Evolutionary conservation across 164 flowering plant genomes (phyloP), one percentile per base, ranked within the genome.

Genomic region (Stephania japonica): DNA sequence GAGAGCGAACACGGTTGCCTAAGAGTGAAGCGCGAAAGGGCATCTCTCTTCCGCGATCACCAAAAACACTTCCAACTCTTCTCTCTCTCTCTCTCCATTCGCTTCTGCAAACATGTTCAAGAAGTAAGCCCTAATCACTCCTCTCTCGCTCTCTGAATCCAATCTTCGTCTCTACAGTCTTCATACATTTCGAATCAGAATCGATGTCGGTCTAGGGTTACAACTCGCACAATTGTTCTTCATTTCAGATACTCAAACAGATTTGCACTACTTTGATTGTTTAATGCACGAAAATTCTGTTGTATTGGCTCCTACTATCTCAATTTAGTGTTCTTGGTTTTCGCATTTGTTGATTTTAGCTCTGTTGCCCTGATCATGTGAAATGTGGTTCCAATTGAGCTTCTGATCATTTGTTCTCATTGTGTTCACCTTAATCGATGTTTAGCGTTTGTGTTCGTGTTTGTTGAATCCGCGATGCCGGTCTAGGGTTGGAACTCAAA

Each of bases 51-150:
- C 38, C 1, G 38, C 38, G 38, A 32, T 32, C 38, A 32, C 38
- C 38, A 32, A 32, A 0, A 32, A 32, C 38, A 32, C 38, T 32
- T 32, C 38, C 38, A 32, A 32, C 38, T 32, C 38, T 32, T 47
- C 53, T 47, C 53, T 14, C 53, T 47, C 47, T 7, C 42, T 18
- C 27, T 49, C 43, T 64, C 53, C 53, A 24, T n/a, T 67, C 47
- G 11, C 67, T 8, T 56, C 72, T 43, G 72, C 72, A 61, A 74
- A 44, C 6, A 80, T 80, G 82, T 76, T 80, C 79, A 80, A 80
- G 75, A 76, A 80, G 79, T 80, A 64, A 76, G 79, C 44, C 16
- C 32, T 23, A 8, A 42, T 61, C 16, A 6, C 50, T 42, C 64
- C 49, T 56, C 68, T 61, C 16, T 12, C 42, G 24, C 64, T 63